Conservation (phyloP, 1,284 basidiomycete species). For the Fomitopsis palustris region DNA sequence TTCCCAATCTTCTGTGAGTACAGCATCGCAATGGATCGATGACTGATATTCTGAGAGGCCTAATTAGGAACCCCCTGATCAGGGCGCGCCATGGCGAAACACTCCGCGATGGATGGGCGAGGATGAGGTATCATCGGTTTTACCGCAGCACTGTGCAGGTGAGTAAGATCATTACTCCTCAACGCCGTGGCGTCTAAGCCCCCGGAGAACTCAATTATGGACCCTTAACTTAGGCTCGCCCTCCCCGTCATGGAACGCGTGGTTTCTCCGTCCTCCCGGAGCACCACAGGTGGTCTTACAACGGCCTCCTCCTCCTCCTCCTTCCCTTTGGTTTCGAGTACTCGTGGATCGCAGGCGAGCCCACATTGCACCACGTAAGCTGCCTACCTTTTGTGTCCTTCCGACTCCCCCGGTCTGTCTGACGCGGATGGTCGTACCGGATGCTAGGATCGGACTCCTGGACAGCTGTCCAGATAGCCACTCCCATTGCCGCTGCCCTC, state of each 20-base stretch:
- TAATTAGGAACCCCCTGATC: not conserved
- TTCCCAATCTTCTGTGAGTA: not conserved
- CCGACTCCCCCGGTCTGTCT: not conserved
- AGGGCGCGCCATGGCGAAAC: not conserved
- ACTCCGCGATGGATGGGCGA: not conserved
- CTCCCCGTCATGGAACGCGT: not conserved
- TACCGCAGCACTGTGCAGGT: not conserved
- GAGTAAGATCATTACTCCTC: not conserved
- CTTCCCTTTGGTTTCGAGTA: not conserved
- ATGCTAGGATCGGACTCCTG: slow-evolving; percentile 5
- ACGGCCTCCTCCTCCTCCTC: not conserved
- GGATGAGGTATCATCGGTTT: not conserved
- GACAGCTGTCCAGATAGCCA: slow-evolving; percentile 17
- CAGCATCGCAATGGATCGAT: not conserved
- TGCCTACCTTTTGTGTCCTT: not conserved
- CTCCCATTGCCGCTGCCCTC: slow-evolving; percentile 15
- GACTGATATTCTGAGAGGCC: not conserved
- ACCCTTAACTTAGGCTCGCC: not conserved
- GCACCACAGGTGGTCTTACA: not conserved
- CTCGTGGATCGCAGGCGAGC: not conserved
- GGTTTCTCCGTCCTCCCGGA: not conserved
- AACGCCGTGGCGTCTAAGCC: not conserved
- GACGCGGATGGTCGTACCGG: not conserved
- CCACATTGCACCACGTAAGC: not conserved
- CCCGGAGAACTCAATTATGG: not conserved